Percentiles rank a stretch among this genome's conserved stretches.
phyloP scores from a whole-genome alignment of 148 eudicot genomes.

The Persicaria tinctoria region DNA sequence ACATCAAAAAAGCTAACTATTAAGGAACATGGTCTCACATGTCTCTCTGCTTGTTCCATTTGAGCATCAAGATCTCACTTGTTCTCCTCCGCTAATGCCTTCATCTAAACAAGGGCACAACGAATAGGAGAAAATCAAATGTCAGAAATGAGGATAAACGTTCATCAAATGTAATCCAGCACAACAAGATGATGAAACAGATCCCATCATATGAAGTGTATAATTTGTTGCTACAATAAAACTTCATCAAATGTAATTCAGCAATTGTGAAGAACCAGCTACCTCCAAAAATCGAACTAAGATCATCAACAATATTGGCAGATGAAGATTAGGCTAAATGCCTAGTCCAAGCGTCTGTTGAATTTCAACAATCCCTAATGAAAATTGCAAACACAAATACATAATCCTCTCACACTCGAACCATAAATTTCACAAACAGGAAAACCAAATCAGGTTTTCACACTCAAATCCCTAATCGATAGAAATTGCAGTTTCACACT shows the following conservation, averaged over 20 bases:
- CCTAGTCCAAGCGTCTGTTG: too few relatives aligned
- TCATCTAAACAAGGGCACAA: slow-evolving; percentile 24
- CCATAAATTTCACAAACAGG: too few relatives aligned
- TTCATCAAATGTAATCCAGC: neutral
- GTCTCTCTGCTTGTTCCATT: slow-evolving; percentile 40
- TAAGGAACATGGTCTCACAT: slow-evolving; percentile 19
- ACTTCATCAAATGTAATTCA: neutral
- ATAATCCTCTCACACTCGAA: too few relatives aligned
- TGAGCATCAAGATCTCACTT: slow-evolving; percentile 40
- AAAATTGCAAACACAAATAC: too few relatives aligned
- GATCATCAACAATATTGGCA: slow-evolving; percentile 38
- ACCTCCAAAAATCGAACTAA: slow-evolving; percentile 46
- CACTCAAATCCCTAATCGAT: too few relatives aligned
- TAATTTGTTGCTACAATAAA: neutral
- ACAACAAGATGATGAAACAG: slow-evolving; percentile 5
- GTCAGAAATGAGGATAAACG: neutral
- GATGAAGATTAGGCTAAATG: slow-evolving; percentile 21
- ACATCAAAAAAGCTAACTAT: neutral
- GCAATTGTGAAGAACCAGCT: slow-evolving; percentile 5
- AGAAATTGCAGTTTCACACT: too few relatives aligned
- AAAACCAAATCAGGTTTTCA: too few relatives aligned
- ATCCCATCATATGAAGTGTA: neutral
- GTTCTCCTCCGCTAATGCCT: slow-evolving; percentile 47
- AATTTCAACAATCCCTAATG: too few relatives aligned
- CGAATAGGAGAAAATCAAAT: neutral